A percentile compares a stretch with the other conserved stretches of the same genome.
phyloP scores from a whole-genome alignment of 805 yeast genomes.

The Maudiozyma pseudohumilis region DNA sequence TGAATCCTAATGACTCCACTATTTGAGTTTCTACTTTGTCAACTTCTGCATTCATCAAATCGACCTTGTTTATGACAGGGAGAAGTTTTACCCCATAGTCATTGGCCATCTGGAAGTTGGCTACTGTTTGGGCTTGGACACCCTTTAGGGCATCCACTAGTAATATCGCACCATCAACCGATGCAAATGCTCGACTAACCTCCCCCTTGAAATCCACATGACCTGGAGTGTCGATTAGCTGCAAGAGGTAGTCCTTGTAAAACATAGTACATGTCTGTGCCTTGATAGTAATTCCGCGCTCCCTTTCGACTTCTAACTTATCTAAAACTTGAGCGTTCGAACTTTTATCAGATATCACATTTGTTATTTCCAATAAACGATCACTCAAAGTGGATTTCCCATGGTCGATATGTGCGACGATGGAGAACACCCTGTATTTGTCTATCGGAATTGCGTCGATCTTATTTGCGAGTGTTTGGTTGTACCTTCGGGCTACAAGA shows the following conservation, averaged over 20 bases:
- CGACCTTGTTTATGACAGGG: slow-evolving; percentile 89
- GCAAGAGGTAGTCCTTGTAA: slow-evolving; percentile 68
- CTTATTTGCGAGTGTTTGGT: slow-evolving; percentile 36
- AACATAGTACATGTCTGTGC: slow-evolving; percentile 97
- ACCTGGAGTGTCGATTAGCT: slow-evolving; percentile 94
- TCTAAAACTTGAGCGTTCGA: slow-evolving; percentile 76
- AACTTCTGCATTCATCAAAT: slow-evolving; percentile 72
- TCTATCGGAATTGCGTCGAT: slow-evolving; percentile 73
- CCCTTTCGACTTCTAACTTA: slow-evolving; percentile 87
- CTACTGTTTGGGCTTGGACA: slow-evolving; percentile 97
- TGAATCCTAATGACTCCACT: slow-evolving; percentile 61
- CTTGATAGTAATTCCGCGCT: slow-evolving; percentile 92
- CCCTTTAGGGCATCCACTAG: slow-evolving; percentile 94
- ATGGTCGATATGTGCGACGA: slow-evolving; percentile 94
- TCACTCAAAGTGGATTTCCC: slow-evolving; percentile 85
- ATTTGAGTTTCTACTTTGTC: slow-evolving; percentile 75
- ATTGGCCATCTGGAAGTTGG: slow-evolving; percentile 85
- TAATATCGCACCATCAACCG: slow-evolving; percentile 88
- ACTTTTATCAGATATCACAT: slow-evolving; percentile 64
- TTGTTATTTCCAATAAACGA: slow-evolving; percentile 75
- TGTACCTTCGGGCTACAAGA: too few species aligned
- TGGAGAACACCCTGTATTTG: slow-evolving; percentile 80
- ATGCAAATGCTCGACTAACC: slow-evolving; percentile 87
- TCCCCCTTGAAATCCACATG: slow-evolving; percentile 90
- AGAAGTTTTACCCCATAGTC: slow-evolving; percentile 71